A percentile compares a stretch with the other conserved stretches of the same genome.
Evolutionary conservation across 306 rosid species (phyloP).

Genomic region (Senna tora): DNA sequence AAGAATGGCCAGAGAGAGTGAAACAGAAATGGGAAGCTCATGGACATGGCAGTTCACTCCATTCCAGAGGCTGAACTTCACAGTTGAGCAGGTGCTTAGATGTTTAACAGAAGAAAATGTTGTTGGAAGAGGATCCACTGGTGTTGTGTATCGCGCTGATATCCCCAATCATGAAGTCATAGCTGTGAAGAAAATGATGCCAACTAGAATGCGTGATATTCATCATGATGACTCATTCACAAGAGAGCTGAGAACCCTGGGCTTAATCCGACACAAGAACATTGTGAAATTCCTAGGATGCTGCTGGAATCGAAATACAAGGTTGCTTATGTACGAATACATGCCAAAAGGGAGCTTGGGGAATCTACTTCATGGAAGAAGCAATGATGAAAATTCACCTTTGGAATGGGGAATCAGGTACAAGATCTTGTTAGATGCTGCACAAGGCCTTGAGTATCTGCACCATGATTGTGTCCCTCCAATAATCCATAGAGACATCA

Average conservation of each 20-base stretch:
- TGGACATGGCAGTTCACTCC: constrained; percentile 73
- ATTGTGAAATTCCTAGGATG: constrained; percentile 65
- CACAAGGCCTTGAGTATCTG: constrained; percentile 67
- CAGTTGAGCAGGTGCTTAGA: constrained; percentile 53
- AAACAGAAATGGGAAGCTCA: constrained; percentile 53
- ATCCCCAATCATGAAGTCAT: constrained; percentile 53
- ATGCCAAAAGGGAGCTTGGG: constrained; percentile 76
- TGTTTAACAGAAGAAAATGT: constrained; percentile 55
- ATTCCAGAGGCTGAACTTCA: constrained; percentile 61
- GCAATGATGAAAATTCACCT: constrained; percentile 36
- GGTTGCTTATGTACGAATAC: constrained; percentile 68
- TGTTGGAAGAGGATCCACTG: constrained; percentile 67
- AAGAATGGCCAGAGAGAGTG: constrained; percentile 40
- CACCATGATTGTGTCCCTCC: constrained; percentile 81
- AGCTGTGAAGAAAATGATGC: constrained; percentile 76
- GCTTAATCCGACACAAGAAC: constrained; percentile 69
- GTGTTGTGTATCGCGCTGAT: constrained; percentile 63
- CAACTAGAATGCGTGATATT: constrained; percentile 40
- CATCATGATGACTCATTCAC: constrained; percentile 50
- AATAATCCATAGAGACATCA: constrained; percentile 67
- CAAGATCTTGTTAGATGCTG: constrained; percentile 62
- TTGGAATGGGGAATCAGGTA: constrained; percentile 69
- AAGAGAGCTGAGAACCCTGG: constrained; percentile 59
- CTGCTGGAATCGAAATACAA: constrained; percentile 58
- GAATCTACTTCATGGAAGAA: constrained; percentile 58